A percentile compares a stretch with the other conserved stretches of the same genome.
Conservation (phyloP, 2,329 filamentous ascomycete species). For the Daldinia sp. region DNA sequence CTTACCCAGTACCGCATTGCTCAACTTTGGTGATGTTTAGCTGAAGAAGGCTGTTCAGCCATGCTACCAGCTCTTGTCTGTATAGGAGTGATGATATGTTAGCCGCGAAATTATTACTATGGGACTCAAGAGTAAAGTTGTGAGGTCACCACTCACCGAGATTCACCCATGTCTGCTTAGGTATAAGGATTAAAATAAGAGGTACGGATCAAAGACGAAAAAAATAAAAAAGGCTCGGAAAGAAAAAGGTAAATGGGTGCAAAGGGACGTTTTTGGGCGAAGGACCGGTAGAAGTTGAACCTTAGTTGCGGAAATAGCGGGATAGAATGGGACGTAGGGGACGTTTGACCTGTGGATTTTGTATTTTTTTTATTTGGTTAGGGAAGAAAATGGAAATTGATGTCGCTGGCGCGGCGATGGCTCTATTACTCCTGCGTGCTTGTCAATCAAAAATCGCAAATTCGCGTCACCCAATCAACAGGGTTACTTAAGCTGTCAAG, state of each 20-base stretch:
- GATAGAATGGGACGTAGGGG: conserved; percentile 12
- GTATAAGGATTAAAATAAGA: neutral
- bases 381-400: conserved; percentile 29
- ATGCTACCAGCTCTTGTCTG: conserved; percentile 95
- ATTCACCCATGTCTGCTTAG: conserved; percentile 41
- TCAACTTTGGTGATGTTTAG: conserved; percentile 99
- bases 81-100: conserved; percentile 11
- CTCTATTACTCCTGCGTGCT: conserved; percentile 18
- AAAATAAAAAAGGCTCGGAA: neutral
- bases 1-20: conserved; percentile 97
- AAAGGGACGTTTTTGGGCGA: neutral
- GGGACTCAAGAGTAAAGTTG: neutral
- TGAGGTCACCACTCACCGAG: conserved; percentile 37
- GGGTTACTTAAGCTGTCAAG: conserved; percentile 1
- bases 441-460: conserved; percentile 33
- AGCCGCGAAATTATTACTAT: conserved; percentile 7
- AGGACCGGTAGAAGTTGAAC: neutral
- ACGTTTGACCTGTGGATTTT: conserved; percentile 14
- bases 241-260: conserved; percentile 1
- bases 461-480: conserved; percentile 34
- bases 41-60: conserved; percentile 97
- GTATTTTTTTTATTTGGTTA: conserved; percentile 33
- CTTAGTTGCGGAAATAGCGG: conserved; percentile 1
- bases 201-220: neutral
- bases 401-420: conserved; percentile 28